Conservation (phyloP, 108 stramenopile genomes). For the Chaetoceros tenuissimus region DNA sequence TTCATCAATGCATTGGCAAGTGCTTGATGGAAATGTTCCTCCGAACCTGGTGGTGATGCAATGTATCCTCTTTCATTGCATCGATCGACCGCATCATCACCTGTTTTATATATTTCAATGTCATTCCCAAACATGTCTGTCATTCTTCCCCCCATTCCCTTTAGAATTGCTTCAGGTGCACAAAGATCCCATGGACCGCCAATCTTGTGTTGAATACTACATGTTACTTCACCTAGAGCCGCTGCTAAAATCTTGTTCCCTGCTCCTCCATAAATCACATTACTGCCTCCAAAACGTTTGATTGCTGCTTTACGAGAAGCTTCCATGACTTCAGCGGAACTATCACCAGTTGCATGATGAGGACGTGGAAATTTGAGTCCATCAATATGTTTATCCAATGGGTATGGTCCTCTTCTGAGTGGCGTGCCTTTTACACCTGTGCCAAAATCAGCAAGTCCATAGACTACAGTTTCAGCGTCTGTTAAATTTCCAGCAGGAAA, state of each 20-base stretch:
- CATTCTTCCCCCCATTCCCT: slow-evolving; percentile 41
- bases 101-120: slow-evolving; percentile 7
- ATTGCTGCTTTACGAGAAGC: slow-evolving; percentile 3
- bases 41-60: slow-evolving; percentile 6
- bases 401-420: slow-evolving; percentile 17
- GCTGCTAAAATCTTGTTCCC: slow-evolving; percentile 26
- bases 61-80: slow-evolving; percentile 18
- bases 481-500: slow-evolving; percentile 32
- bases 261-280: slow-evolving; percentile 22
- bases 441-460: slow-evolving; percentile 15
- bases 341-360: slow-evolving; percentile 12
- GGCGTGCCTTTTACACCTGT: slow-evolving; percentile 14
- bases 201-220: slow-evolving; percentile 1
- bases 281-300: slow-evolving; percentile 11
- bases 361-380: slow-evolving; percentile 14
- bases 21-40: slow-evolving; percentile 3
- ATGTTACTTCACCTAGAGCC: slow-evolving; percentile 5
- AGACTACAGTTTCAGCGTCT: slow-evolving; percentile 15
- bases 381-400: slow-evolving; percentile 11
- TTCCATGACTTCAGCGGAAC: slow-evolving; percentile 6
- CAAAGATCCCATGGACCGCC: slow-evolving; percentile 52
- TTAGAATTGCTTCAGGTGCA: slow-evolving; percentile 46
- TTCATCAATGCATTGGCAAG: neutral
- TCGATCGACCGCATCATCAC: slow-evolving; percentile 8
- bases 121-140: slow-evolving; percentile 53